These are phyloP conservation scores for Phyllosticta paracitricarpa DNA, from an alignment of 2,329 filamentous ascomycete genomes.

Conservation along the genomic window DNA sequence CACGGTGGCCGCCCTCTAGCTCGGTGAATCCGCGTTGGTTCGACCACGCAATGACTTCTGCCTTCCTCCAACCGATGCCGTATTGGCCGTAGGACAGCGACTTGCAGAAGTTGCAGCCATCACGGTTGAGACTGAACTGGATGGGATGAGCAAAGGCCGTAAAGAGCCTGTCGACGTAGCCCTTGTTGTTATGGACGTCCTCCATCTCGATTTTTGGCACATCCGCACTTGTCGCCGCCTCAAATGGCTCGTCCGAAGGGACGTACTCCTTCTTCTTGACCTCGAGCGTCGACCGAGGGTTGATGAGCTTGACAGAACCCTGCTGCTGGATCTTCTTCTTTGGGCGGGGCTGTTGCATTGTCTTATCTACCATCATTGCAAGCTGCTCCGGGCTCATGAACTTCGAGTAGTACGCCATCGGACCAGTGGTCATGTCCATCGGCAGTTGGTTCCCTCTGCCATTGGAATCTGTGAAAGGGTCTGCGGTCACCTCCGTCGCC, in stretches of 20 bases:
- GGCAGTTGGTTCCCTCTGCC: no score
- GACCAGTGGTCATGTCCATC: background rate
- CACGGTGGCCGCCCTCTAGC: slow-evolving; percentile 27
- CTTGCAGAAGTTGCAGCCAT: slow-evolving; percentile 34
- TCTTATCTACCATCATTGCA: no score
- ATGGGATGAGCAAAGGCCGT: slow-evolving; percentile 36
- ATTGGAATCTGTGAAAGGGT: no score
- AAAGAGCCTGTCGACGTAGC: slow-evolving; percentile 20
- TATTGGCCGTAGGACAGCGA: slow-evolving; percentile 31
- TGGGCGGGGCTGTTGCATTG: no score
- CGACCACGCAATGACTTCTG: slow-evolving; percentile 26
- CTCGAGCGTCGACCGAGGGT: background rate
- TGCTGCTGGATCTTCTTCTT: background rate
- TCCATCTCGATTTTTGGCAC: slow-evolving; percentile 14
- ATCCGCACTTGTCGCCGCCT: background rate
- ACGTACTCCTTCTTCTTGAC: background rate
- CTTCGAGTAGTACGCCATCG: background rate
- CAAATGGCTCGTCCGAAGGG: background rate
- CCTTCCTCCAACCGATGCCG: slow-evolving; percentile 26
- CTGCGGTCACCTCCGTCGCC: no score
- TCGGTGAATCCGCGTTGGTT: slow-evolving; percentile 30
- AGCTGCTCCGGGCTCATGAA: background rate
- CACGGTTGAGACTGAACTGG: slow-evolving; percentile 18
- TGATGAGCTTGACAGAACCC: background rate
- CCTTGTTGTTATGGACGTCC: slow-evolving; percentile 19